Evolutionary conservation across 1,139 yeast species (phyloP).

Genomic region (Yamadazyma mexicana): DNA sequence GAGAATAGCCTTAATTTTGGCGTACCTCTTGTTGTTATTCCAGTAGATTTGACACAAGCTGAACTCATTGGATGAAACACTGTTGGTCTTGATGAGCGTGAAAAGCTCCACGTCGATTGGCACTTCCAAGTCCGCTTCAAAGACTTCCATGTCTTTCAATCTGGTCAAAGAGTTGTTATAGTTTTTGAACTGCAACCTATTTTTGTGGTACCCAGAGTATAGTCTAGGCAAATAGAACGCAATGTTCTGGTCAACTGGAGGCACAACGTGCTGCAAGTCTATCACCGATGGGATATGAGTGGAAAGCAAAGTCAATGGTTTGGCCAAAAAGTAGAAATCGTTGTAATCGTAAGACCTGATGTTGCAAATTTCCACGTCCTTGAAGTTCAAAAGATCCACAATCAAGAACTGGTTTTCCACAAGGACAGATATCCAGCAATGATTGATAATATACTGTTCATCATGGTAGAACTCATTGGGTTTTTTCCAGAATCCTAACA

Average conservation of each 20-base stretch:
- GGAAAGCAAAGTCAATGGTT: conserved; percentile 72
- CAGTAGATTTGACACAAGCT: conserved; percentile 78
- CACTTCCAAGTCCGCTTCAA: conserved; percentile 72
- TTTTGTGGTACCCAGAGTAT: conserved; percentile 74
- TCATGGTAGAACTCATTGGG: conserved; percentile 61
- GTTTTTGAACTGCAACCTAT: conserved; percentile 57
- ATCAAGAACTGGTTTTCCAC: conserved; percentile 78
- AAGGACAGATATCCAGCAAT: conserved; percentile 83
- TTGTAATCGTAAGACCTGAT: conserved; percentile 28
- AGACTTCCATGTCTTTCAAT: conserved; percentile 70
- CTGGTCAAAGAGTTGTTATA: conserved; percentile 78
- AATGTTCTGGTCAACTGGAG: conserved; percentile 76
- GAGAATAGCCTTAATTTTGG: conserved; percentile 76
- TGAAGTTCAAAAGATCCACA: conserved; percentile 54
- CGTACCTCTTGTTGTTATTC: conserved; percentile 62
- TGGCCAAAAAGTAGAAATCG: conserved; percentile 73
- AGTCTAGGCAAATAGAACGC: conserved; percentile 82
- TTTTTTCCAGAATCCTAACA: conserved; percentile 79
- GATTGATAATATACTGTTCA: conserved; percentile 65
- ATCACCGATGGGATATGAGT: conserved; percentile 84
- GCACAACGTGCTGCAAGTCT: conserved; percentile 81
- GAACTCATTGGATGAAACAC: conserved; percentile 50
- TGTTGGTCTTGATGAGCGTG: conserved; percentile 53
- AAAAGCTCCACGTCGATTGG: conserved; percentile 71
- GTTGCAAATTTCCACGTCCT: conserved; percentile 38